Conservation (phyloP, 768 basidiomycete genomes). For the Termitomyces sp. region DNA sequence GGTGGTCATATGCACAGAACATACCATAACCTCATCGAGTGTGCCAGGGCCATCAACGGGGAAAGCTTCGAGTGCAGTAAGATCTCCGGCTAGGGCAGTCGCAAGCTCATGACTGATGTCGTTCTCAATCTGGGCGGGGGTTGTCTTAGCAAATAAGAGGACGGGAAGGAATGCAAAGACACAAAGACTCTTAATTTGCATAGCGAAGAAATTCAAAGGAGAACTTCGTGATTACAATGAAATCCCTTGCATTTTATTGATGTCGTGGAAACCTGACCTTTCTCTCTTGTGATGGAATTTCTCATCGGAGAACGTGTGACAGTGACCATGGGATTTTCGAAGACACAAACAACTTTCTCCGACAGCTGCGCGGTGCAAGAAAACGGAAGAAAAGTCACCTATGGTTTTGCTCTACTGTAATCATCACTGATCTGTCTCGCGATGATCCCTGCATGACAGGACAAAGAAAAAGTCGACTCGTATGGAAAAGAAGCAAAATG, state of each 20-base stretch:
- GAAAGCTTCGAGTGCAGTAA: conserved; percentile 25
- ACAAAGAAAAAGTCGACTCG: no score
- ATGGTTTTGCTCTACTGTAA: not conserved
- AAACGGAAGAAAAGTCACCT: not conserved
- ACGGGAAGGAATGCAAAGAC: conserved; percentile 21
- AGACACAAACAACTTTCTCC: not conserved
- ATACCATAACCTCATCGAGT: conserved; percentile 23
- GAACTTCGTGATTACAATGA: not conserved
- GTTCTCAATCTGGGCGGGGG: conserved; percentile 22
- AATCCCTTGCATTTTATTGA: not conserved
- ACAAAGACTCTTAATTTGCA: conserved; percentile 23
- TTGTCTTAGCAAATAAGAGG: conserved; percentile 17
- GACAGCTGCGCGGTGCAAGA: not conserved
- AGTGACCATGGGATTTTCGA: not conserved
- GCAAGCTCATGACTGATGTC: conserved; percentile 24
- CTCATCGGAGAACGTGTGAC: not conserved
- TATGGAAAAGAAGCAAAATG: not conserved
- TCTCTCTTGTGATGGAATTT: not conserved
- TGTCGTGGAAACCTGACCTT: not conserved
- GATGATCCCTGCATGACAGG: not conserved
- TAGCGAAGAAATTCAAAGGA: conserved; percentile 8
- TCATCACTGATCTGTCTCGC: not conserved
- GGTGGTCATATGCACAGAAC: not conserved
- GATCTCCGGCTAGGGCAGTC: conserved; percentile 21
- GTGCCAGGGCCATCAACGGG: conserved; percentile 19